Conservation (phyloP, 768 basidiomycete genomes). For the Mycena rebaudengoi region DNA sequence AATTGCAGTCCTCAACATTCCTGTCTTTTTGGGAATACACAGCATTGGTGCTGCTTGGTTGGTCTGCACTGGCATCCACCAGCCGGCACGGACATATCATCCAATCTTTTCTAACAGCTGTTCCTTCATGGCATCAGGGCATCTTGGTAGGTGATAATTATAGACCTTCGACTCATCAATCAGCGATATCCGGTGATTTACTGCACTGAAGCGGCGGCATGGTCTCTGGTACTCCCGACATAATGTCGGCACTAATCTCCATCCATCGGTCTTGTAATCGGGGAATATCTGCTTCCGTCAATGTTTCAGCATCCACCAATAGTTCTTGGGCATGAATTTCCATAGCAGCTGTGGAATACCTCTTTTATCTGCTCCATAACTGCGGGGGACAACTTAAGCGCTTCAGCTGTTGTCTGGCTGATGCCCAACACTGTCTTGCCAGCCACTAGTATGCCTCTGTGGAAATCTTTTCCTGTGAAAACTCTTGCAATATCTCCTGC, state of each 20-base stretch:
- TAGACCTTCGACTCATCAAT: slow-evolving; percentile 44
- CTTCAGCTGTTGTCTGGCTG: no score
- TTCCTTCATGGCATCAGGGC: slow-evolving; percentile 38
- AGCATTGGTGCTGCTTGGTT: slow-evolving; percentile 40
- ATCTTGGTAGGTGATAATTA: slow-evolving; percentile 39
- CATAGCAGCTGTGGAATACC: neutral
- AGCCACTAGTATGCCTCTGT: no score
- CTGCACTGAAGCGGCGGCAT: slow-evolving; percentile 43
- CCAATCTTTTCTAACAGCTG: slow-evolving; percentile 42
- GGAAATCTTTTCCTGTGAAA: no score
- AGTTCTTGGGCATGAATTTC: neutral
- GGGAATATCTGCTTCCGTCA: slow-evolving; percentile 20
- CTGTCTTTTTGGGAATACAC: slow-evolving; percentile 45
- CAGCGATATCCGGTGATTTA: slow-evolving; percentile 50
- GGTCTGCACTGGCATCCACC: slow-evolving; percentile 40
- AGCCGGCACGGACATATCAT: slow-evolving; percentile 37
- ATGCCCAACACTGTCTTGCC: no score
- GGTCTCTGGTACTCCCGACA: slow-evolving; percentile 24
- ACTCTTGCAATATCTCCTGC: no score
- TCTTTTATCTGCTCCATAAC: neutral
- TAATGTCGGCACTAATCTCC: slow-evolving; percentile 31
- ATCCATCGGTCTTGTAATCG: slow-evolving; percentile 30
- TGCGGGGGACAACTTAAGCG: no score
- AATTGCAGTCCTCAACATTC: slow-evolving; percentile 40
- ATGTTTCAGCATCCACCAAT: neutral